Conservation (phyloP, 2,329 filamentous ascomycete genomes). For the Botrytis paeoniae region DNA sequence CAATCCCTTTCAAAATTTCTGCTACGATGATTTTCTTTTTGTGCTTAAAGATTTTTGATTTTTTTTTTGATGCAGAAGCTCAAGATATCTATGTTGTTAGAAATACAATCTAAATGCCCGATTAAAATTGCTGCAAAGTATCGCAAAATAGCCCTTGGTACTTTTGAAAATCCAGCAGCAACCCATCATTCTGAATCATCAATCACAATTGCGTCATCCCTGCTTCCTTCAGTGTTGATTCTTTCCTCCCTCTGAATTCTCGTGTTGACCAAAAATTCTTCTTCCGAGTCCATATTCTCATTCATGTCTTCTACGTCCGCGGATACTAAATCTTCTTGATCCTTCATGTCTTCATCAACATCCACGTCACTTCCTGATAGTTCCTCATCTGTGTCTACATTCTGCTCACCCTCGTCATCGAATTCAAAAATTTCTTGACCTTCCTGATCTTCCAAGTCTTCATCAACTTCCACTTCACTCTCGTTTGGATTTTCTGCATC, state of each 20-base stretch:
- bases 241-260: not conserved
- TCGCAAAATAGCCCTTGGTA: not conserved
- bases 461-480: not conserved
- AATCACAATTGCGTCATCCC: not conserved
- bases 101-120: not conserved
- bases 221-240: not conserved
- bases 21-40: not conserved
- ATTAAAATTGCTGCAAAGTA: not conserved
- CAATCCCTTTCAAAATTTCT: not conserved
- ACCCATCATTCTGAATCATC: not conserved
- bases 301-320: not conserved
- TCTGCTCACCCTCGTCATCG: not conserved
- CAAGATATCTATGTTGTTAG: not conserved
- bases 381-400: not conserved
- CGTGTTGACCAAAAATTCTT: not conserved
- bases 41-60: too few relatives aligned
- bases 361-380: not conserved
- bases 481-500: not conserved
- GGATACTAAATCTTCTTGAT: not conserved
- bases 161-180: too few relatives aligned
- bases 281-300: not conserved
- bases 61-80: too few relatives aligned
- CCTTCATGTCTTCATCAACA: not conserved
- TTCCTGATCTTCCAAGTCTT: not conserved
- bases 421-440: not conserved